Percentiles rank a stretch among this genome's conserved stretches.
phyloP scores from a whole-genome alignment of 169 alveolate genomes.

The Eimeria sp. region DNA sequence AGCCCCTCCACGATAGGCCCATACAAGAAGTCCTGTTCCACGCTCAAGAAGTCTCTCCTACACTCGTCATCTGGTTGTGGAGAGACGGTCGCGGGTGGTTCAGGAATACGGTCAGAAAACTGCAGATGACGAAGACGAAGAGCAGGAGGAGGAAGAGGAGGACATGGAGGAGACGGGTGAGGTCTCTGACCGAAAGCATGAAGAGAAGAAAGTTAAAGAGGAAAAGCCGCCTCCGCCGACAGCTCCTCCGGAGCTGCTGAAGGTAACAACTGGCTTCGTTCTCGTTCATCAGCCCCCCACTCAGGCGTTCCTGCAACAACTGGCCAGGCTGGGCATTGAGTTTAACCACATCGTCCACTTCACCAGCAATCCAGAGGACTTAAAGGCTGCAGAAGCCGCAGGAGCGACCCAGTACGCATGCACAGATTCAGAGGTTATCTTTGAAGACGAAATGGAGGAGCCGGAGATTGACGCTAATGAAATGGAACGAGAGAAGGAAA shows the following conservation, averaged over 20 bases:
- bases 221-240: constrained; percentile 37
- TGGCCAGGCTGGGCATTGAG: constrained; percentile 65
- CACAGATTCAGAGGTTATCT: constrained; percentile 18
- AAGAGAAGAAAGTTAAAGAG: not conserved
- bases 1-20: not conserved
- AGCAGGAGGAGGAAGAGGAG: constrained; percentile 2
- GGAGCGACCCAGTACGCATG: constrained; percentile 68
- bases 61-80: not conserved
- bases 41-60: not conserved
- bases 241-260: constrained; percentile 65
- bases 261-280: constrained; percentile 46
- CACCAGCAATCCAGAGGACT: constrained; percentile 63
- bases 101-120: constrained; percentile 41
- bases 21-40: too few species aligned
- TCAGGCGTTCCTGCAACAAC: constrained; percentile 13
- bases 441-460: constrained; percentile 31
- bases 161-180: constrained; percentile 8
- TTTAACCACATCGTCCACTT: constrained; percentile 41
- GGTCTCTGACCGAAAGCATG: not conserved
- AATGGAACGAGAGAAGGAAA: constrained; percentile 28
- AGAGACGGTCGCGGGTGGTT: constrained; percentile 7
- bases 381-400: constrained; percentile 66
- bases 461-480: constrained; percentile 38
- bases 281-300: constrained; percentile 68
- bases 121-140: not conserved